Evolutionary conservation across 495 filamentous ascomycete species (phyloP).

Genomic region (Talaromyces wortmannii): DNA sequence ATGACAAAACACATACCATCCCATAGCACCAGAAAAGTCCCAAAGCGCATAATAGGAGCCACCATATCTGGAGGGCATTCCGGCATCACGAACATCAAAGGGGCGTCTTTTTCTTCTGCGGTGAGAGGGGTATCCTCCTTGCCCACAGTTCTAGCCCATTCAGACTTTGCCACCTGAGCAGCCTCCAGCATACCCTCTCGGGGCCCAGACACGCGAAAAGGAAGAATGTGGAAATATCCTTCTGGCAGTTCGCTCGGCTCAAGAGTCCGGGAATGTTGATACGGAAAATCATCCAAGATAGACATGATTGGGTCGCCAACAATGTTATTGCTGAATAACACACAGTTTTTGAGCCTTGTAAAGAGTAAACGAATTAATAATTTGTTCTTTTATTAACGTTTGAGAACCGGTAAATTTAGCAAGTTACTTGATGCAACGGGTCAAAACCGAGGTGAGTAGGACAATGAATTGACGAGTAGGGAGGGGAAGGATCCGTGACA

Average conservation of each 20-base stretch:
- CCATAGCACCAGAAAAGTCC: background rate
- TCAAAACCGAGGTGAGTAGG: background rate
- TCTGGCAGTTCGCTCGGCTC: background rate
- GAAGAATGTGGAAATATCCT: background rate
- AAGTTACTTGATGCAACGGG: background rate
- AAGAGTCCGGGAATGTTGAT: background rate
- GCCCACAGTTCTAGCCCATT: background rate
- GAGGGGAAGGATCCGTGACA: background rate
- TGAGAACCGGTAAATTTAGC: background rate
- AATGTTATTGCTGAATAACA: background rate
- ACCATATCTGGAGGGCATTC: background rate
- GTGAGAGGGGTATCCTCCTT: background rate
- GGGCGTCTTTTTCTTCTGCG: background rate
- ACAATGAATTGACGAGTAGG: background rate
- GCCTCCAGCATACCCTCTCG: conserved; percentile 90
- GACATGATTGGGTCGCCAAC: background rate
- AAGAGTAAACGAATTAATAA: background rate
- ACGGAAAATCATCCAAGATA: background rate
- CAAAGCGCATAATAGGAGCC: background rate
- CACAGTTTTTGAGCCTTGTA: background rate
- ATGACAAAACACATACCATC: background rate
- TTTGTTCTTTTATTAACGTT: background rate
- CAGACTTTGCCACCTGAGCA: conserved; percentile 53
- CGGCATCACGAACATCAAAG: background rate
- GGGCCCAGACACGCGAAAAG: background rate